A percentile compares a stretch with the other conserved stretches of the same genome.
Evolutionary conservation across 164 flowering plant species (phyloP).

Genomic region (Aristolochia fimbriata): DNA sequence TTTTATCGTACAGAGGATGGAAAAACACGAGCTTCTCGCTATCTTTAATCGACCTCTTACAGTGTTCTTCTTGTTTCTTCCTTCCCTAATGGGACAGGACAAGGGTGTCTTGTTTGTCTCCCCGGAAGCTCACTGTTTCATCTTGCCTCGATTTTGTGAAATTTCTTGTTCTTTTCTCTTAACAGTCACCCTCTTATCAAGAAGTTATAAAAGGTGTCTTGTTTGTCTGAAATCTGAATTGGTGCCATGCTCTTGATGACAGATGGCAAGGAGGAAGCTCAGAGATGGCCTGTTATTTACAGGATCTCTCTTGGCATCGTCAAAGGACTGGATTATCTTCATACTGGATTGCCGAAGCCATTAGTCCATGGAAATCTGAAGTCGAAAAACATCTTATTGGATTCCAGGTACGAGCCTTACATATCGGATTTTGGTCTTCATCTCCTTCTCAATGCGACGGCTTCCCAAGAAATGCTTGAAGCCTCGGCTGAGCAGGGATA

Average conservation of each 20-base stretch:
- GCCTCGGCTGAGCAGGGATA: slow-evolving; percentile 64
- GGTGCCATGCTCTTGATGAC: slow-evolving; percentile 8
- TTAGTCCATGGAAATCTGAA: slow-evolving; percentile 83
- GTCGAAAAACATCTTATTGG: slow-evolving; percentile 69
- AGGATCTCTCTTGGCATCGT: slow-evolving; percentile 65
- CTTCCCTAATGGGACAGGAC: no score
- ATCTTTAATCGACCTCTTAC: no score
- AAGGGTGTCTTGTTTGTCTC: no score
- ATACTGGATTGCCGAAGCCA: slow-evolving; percentile 50
- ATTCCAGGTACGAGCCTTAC: slow-evolving; percentile 34
- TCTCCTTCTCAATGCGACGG: slow-evolving; percentile 55
- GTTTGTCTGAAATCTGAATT: no score
- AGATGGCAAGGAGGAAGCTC: slow-evolving; percentile 44
- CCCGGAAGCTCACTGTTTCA: no score
- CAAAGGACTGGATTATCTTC: slow-evolving; percentile 70
- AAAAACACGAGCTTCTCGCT: no score
- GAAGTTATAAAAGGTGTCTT: no score
- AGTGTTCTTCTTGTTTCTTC: no score
- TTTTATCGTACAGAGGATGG: no score
- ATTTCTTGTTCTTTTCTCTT: no score
- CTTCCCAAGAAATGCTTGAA: slow-evolving; percentile 80
- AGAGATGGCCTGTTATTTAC: slow-evolving; percentile 53
- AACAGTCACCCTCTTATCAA: no score
- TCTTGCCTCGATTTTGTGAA: no score
- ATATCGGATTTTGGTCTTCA: slow-evolving; percentile 74